A percentile compares a stretch with the other conserved stretches of the same genome.
Evolutionary conservation across 1,284 basidiomycete species (phyloP).

Genomic region (Ustilago nuda): DNA sequence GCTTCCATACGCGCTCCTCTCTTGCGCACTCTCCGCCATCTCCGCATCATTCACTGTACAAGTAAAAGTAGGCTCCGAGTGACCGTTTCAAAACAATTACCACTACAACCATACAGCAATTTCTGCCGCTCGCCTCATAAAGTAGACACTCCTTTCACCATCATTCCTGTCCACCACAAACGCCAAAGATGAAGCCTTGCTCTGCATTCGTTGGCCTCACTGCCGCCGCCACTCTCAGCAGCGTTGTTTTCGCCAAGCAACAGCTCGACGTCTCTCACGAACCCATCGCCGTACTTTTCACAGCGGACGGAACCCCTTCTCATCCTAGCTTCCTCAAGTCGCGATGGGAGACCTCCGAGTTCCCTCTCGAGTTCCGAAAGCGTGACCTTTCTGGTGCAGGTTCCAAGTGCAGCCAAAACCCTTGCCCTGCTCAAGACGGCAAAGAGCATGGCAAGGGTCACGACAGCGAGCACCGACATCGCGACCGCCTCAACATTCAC

Average conservation of each 20-base stretch:
- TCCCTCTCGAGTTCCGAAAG: conserved; percentile 45
- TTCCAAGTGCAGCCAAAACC: conserved; percentile 31
- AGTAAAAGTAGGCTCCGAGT: neutral
- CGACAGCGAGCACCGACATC: conserved; percentile 3
- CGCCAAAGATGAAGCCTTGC: conserved; percentile 36
- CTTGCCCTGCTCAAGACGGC: conserved; percentile 16
- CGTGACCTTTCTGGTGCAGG: conserved; percentile 28
- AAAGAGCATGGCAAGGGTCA: conserved; percentile 8
- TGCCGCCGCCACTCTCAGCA: conserved; percentile 31
- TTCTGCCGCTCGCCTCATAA: neutral
- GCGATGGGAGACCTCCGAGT: conserved; percentile 43
- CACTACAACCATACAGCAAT: neutral
- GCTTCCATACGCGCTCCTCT: neutral
- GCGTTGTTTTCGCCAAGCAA: conserved; percentile 21
- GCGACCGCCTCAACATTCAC: conserved; percentile 10
- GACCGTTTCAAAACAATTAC: neutral
- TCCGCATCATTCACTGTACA: neutral
- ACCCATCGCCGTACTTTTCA: conserved; percentile 35
- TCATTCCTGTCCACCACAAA: neutral
- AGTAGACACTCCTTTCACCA: neutral
- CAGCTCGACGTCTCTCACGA: conserved; percentile 45
- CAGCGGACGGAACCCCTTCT: conserved; percentile 31
- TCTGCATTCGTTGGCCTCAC: conserved; percentile 35
- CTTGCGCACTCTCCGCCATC: neutral
- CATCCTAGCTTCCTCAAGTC: conserved; percentile 40